phyloP scores from a whole-genome alignment of 495 filamentous ascomycete genomes.

The Daldinia loculata region DNA sequence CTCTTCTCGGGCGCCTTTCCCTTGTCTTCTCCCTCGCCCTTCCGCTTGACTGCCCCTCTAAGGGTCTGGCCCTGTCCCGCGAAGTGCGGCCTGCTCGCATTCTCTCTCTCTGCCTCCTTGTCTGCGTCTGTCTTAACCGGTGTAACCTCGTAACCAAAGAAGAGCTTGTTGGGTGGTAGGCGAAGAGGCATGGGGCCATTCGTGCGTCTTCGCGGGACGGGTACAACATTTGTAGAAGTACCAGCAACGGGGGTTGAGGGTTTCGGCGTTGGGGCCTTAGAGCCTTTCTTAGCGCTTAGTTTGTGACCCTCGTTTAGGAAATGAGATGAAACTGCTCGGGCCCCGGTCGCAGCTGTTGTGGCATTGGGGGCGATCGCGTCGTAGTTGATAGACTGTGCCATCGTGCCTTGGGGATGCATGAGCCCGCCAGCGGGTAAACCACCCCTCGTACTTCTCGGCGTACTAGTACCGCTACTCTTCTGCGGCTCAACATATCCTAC shows the following conservation, averaged over 20 bases:
- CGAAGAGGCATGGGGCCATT: conserved; percentile 89
- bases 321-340: conserved; percentile 63
- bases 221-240: conserved; percentile 63
- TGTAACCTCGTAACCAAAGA: conserved; percentile 94
- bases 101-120: conserved; percentile 68
- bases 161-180: conserved; percentile 86
- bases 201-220: conserved; percentile 57
- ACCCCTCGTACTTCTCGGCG: conserved; percentile 59
- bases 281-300: conserved; percentile 79
- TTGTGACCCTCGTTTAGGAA: conserved; percentile 82
- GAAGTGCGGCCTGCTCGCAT: conserved; percentile 76
- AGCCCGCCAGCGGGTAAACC: conserved; percentile 74
- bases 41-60: conserved; percentile 68
- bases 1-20: conserved; percentile 49
- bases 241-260: conserved; percentile 82
- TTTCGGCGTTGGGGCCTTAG: conserved; percentile 80
- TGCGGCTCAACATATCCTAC: conserved; percentile 92
- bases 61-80: conserved; percentile 90
- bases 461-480: conserved; percentile 67
- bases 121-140: conserved; percentile 84
- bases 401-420: conserved; percentile 83
- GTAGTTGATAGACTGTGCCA: conserved; percentile 98
- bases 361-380: conserved; percentile 87
- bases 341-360: conserved; percentile 61
- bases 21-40: conserved; percentile 55